phyloP scores from a whole-genome alignment of 1,284 basidiomycete genomes.

The Heterobasidion parviporum region DNA sequence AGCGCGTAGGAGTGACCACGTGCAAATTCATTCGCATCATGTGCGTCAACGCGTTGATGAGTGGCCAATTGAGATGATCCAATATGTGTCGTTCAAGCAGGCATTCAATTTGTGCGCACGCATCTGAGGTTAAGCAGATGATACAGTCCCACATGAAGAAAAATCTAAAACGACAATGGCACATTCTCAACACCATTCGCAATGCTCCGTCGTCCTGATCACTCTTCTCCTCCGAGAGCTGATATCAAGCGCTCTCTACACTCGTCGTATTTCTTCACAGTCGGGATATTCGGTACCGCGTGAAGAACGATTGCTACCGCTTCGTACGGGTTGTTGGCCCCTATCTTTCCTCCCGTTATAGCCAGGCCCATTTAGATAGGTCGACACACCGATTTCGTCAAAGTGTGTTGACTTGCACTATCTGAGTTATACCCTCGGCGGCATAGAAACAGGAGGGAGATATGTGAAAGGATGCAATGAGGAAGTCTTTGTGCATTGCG shows the following conservation, averaged over 20 bases:
- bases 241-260: not conserved
- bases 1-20: too few relatives aligned
- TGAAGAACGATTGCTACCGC: not conserved
- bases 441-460: too few relatives aligned
- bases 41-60: too few relatives aligned
- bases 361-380: not conserved
- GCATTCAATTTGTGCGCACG: not conserved
- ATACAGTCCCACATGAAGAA: too few relatives aligned
- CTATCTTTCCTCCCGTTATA: not conserved
- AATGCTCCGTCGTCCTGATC: too few relatives aligned
- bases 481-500: not conserved
- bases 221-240: too few relatives aligned
- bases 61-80: not conserved
- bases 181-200: too few relatives aligned
- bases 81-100: not conserved
- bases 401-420: not conserved
- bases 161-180: too few relatives aligned
- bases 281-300: not conserved
- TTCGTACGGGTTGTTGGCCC: not conserved
- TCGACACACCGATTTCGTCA: not conserved
- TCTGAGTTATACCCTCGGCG: too few relatives aligned
- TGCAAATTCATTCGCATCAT: too few relatives aligned
- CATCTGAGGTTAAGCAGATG: not conserved
- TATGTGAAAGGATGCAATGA: not conserved
- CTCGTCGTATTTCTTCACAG: too few relatives aligned